A percentile compares a stretch with the other conserved stretches of the same genome.
These are phyloP conservation scores for Syncephalastrum sp. DNA, from an alignment of 371 early-diverging fungal species.

Conservation along the genomic window DNA sequence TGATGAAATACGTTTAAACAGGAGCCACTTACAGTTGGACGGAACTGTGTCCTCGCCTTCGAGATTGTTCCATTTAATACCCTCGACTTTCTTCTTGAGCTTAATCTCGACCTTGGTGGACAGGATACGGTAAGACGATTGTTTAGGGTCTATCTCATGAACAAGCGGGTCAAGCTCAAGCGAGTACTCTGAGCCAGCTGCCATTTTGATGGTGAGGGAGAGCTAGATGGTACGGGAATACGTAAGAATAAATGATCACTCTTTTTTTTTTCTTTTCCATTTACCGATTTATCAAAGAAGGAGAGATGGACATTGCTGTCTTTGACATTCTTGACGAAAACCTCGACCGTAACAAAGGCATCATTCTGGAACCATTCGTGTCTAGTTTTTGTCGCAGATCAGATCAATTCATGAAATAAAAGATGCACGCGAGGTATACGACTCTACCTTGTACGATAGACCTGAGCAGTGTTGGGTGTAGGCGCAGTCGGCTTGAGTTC, in stretches of 20 bases:
- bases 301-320: constrained; percentile 62
- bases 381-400: constrained; percentile 34
- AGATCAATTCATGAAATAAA: neutral
- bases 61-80: constrained; percentile 75
- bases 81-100: constrained; percentile 72
- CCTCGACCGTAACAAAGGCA: constrained; percentile 74
- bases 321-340: constrained; percentile 84
- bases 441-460: constrained; percentile 2
- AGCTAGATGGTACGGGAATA: constrained; percentile 29
- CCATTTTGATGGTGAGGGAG: constrained; percentile 73
- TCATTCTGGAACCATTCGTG: constrained; percentile 98
- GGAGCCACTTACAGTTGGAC: constrained; percentile 19
- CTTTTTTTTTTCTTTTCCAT: constrained; percentile 4
- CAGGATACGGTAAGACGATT: constrained; percentile 67
- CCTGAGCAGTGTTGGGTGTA: neutral
- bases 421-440: no score
- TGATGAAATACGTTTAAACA: neutral
- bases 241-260: neutral
- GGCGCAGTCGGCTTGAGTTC: neutral
- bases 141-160: constrained; percentile 69
- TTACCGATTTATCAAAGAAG: constrained; percentile 56
- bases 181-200: constrained; percentile 73
- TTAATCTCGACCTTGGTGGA: constrained; percentile 92
- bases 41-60: constrained; percentile 64
- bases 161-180: constrained; percentile 81